A percentile compares a stretch with the other conserved stretches of the same genome.
Evolutionary conservation across 108 stramenopile genomes (phyloP).

Genomic region (Stephanodiscus minutulus): DNA sequence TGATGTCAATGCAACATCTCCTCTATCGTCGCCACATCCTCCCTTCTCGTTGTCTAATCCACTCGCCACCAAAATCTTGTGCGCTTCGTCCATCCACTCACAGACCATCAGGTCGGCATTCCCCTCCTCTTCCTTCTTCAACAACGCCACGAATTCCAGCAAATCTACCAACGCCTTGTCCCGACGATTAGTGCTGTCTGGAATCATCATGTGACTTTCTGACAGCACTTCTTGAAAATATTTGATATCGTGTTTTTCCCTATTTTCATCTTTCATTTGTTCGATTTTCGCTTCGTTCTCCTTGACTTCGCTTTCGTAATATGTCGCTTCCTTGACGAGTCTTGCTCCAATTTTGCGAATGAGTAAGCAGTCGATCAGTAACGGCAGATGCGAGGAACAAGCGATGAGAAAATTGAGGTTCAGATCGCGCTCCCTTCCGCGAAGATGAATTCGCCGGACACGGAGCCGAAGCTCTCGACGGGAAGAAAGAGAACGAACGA

Average conservation of each 20-base stretch:
- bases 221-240: slow-evolving; percentile 81
- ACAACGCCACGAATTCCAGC: slow-evolving; percentile 41
- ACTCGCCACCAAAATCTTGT: slow-evolving; percentile 22
- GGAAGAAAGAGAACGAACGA: not conserved
- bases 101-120: slow-evolving; percentile 17
- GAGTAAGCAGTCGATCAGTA: not conserved
- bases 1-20: no score
- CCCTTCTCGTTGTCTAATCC: slow-evolving; percentile 4
- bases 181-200: slow-evolving; percentile 67
- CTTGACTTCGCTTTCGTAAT: slow-evolving; percentile 73
- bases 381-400: not conserved
- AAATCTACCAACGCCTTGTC: slow-evolving; percentile 66
- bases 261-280: slow-evolving; percentile 66
- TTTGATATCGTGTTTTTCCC: slow-evolving; percentile 83
- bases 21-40: not conserved
- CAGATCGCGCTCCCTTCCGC: not conserved
- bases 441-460: no score
- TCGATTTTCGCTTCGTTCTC: slow-evolving; percentile 73
- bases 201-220: slow-evolving; percentile 88
- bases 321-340: slow-evolving; percentile 70
- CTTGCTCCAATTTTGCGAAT: slow-evolving; percentile 20
- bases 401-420: not conserved
- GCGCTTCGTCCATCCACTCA: slow-evolving; percentile 50
- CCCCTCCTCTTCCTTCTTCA: slow-evolving; percentile 28
- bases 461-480: not conserved